Conservation (phyloP, 2,329 filamentous ascomycete species). For the Volutella citrinella region DNA sequence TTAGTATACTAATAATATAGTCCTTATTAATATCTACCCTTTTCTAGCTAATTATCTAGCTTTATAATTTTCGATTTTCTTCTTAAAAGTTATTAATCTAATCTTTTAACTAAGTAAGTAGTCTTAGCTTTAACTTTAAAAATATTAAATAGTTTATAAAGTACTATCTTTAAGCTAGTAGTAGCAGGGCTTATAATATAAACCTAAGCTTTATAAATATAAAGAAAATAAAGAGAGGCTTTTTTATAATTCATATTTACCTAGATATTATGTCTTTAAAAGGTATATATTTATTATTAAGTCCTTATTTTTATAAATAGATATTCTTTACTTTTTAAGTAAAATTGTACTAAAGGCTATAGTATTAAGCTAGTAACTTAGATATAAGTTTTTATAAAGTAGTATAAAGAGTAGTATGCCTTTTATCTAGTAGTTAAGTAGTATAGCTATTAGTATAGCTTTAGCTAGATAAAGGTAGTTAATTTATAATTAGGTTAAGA, state of each 20-base stretch:
- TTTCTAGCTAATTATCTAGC: conserved; percentile 1
- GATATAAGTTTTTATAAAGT: background rate
- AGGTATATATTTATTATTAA: too few species aligned
- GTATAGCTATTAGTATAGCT: background rate
- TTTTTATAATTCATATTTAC: too few species aligned
- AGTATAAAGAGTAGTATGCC: background rate
- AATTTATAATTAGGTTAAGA: background rate
- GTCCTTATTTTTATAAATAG: too few species aligned
- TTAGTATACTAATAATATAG: too few species aligned
- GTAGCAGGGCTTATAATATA: background rate
- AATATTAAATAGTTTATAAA: background rate
- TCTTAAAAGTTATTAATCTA: conserved; percentile 1
- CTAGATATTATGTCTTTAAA: too few species aligned
- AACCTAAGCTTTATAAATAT: too few species aligned
- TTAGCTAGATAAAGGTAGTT: background rate
- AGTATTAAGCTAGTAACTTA: background rate
- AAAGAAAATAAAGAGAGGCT: too few species aligned
- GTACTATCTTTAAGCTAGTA: background rate
- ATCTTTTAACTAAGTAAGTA: too few species aligned
- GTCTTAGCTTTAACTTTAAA: background rate
- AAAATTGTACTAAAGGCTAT: background rate
- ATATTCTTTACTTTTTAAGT: background rate
- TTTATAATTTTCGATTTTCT: conserved; percentile 1
- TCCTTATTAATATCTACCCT: conserved; percentile 1
- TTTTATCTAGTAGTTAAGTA: background rate